These are phyloP conservation scores for Sporothrix curviconia DNA, from an alignment of 2,329 filamentous ascomycete species.

Conservation along the genomic window DNA sequence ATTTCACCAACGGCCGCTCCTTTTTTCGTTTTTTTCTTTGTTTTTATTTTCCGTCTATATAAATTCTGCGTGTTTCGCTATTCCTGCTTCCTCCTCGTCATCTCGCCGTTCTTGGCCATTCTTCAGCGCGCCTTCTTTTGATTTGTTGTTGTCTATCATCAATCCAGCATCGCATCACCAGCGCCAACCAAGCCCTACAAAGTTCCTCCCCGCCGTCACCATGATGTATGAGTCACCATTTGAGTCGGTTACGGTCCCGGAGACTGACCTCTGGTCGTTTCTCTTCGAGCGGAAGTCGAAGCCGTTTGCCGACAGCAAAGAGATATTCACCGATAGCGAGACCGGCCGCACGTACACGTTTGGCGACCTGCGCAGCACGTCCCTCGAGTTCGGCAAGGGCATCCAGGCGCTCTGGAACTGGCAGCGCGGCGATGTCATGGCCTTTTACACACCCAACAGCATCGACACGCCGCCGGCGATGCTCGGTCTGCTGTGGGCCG, in stretches of 20 bases:
- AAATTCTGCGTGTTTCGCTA: neutral
- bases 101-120: too few species aligned
- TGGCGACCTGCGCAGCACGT: slow-evolving; percentile 55
- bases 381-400: slow-evolving; percentile 72
- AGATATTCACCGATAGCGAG: slow-evolving; percentile 70
- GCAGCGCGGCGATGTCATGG: slow-evolving; percentile 77
- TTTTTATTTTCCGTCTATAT: neutral
- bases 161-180: neutral
- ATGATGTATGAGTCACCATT: slow-evolving; percentile 70
- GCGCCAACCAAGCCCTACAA: neutral
- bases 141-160: too few species aligned
- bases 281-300: slow-evolving; percentile 65
- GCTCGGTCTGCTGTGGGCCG: slow-evolving; percentile 78
- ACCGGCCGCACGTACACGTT: slow-evolving; percentile 65
- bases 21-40: neutral
- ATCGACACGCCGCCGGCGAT: slow-evolving; percentile 74
- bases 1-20: neutral
- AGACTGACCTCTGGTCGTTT: slow-evolving; percentile 70
- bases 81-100: too few species aligned
- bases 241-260: slow-evolving; percentile 60
- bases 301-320: slow-evolving; percentile 69
- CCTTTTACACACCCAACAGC: slow-evolving; percentile 75
- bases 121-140: too few species aligned
- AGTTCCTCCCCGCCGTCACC: slow-evolving; percentile 14
- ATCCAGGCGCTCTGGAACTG: slow-evolving; percentile 69